Conservation (phyloP, 2,329 filamentous ascomycete species). For the Ophiostoma montium region DNA sequence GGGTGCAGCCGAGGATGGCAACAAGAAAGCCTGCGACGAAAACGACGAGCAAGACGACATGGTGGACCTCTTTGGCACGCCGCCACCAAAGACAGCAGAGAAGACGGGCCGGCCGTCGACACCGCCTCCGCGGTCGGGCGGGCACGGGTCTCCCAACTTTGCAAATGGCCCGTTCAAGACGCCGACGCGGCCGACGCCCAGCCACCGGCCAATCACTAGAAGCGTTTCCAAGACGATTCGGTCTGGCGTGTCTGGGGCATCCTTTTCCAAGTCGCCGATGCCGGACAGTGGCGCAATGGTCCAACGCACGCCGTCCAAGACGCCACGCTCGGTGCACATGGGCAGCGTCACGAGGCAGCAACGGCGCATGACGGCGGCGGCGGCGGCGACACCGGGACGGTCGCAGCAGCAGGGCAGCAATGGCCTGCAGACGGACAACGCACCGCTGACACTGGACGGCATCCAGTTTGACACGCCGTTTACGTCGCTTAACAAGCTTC, state of each 20-base stretch:
- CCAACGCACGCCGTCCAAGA: slow-evolving; percentile 34
- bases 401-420: background rate
- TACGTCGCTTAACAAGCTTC: slow-evolving; percentile 47
- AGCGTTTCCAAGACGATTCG: slow-evolving; percentile 44
- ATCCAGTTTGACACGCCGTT: slow-evolving; percentile 39
- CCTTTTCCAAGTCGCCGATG: slow-evolving; percentile 29
- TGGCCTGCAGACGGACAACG: slow-evolving; percentile 19
- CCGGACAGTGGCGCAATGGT: slow-evolving; percentile 21
- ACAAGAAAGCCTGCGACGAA: too few species aligned
- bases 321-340: slow-evolving; percentile 21
- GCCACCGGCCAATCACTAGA: slow-evolving; percentile 45
- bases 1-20: too few species aligned
- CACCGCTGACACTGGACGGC: slow-evolving; percentile 20
- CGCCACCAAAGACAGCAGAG: slow-evolving; percentile 17
- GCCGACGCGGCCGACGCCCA: slow-evolving; percentile 46
- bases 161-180: slow-evolving; percentile 41
- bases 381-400: slow-evolving; percentile 5
- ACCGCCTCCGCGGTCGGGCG: slow-evolving; percentile 30
- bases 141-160: slow-evolving; percentile 17
- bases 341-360: slow-evolving; percentile 23
- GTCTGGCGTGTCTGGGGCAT: slow-evolving; percentile 22
- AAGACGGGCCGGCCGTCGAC: slow-evolving; percentile 27
- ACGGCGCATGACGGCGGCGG: slow-evolving; percentile 15
- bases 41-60: slow-evolving; percentile 23
- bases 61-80: slow-evolving; percentile 52